A percentile compares a stretch with the other conserved stretches of the same genome.
Conservation (phyloP, 441 rosid genomes). For the Aquilaria agallochum region DNA sequence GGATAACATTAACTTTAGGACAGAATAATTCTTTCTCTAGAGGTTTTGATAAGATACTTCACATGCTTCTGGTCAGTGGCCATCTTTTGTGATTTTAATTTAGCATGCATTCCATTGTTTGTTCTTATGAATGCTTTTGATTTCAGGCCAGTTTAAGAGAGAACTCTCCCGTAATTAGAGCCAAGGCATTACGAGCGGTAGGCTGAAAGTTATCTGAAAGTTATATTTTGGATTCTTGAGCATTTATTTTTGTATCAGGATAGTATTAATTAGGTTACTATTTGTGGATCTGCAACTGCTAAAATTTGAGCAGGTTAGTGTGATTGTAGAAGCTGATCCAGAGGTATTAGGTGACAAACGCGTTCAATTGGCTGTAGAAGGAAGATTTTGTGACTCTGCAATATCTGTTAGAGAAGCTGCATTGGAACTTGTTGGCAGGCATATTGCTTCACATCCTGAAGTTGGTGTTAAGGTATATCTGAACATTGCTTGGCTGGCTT, state of each 20-base stretch:
- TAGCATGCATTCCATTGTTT: slow-evolving; percentile 14
- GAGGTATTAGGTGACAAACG: slow-evolving; percentile 94
- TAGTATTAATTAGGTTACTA: slow-evolving; percentile 10
- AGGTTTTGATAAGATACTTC: slow-evolving; percentile 97
- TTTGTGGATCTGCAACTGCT: slow-evolving; percentile 13
- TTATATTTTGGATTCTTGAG: not conserved
- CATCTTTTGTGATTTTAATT: slow-evolving; percentile 20
- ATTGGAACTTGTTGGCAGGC: slow-evolving; percentile 97
- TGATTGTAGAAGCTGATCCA: slow-evolving; percentile 97
- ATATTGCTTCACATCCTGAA: slow-evolving; percentile 98
- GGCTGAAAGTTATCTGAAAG: slow-evolving; percentile 30
- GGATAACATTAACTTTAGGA: slow-evolving; percentile 82
- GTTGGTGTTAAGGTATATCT: slow-evolving; percentile 83
- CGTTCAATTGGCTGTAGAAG: slow-evolving; percentile 97
- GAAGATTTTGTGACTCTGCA: slow-evolving; percentile 99
- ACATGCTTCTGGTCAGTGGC: slow-evolving; percentile 91
- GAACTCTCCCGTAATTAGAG: slow-evolving; percentile 94
- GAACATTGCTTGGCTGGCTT: slow-evolving; percentile 9
- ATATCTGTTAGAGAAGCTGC: slow-evolving; percentile 99
- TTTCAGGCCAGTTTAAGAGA: slow-evolving; percentile 96
- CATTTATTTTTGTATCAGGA: slow-evolving; percentile 12
- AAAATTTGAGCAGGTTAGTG: slow-evolving; percentile 77
- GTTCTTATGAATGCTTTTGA: slow-evolving; percentile 23
- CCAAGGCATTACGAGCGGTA: slow-evolving; percentile 96
- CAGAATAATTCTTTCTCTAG: slow-evolving; percentile 93